Evolutionary conservation across 2,329 filamentous ascomycete genomes (phyloP).

Genomic region (Fusarium avenaceum): DNA sequence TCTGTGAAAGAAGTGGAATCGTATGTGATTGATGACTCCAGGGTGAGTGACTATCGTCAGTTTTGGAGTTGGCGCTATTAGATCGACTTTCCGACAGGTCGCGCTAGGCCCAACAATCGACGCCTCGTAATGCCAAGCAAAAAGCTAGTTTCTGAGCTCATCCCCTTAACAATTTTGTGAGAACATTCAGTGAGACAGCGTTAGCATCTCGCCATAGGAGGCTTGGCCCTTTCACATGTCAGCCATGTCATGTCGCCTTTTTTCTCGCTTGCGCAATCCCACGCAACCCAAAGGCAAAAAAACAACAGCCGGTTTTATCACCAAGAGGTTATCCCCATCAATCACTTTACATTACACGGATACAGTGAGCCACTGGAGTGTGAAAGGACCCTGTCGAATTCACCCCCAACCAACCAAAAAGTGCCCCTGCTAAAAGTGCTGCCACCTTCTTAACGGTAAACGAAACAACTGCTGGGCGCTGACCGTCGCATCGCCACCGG

Average conservation of each 20-base stretch:
- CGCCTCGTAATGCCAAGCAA: slow-evolving; percentile 25
- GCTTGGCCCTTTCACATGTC: slow-evolving; percentile 30
- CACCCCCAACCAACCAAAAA: slow-evolving; percentile 32
- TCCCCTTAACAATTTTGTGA: slow-evolving; percentile 25
- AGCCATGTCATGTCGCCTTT: neutral
- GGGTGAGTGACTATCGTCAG: slow-evolving; percentile 14
- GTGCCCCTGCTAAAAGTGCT: slow-evolving; percentile 20
- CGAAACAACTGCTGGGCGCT: neutral
- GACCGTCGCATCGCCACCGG: neutral
- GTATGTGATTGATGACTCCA: slow-evolving; percentile 1
- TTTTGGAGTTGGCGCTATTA: neutral
- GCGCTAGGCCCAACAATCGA: slow-evolving; percentile 31
- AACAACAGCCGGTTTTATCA: neutral
- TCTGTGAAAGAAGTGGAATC: neutral
- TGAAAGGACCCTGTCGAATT: slow-evolving; percentile 11
- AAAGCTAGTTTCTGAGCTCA: slow-evolving; percentile 20
- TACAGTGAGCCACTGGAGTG: neutral
- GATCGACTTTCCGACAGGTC: neutral
- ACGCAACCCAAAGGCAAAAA: neutral
- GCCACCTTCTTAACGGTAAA: slow-evolving; percentile 10
- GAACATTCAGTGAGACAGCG: slow-evolving; percentile 22
- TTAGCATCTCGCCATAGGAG: slow-evolving; percentile 21
- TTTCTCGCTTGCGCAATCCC: slow-evolving; percentile 6
- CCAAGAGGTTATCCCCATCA: slow-evolving; percentile 7
- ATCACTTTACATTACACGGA: slow-evolving; percentile 1